These are phyloP conservation scores for Backusella mclennaniae DNA, from an alignment of 192 early-diverging fungal species.

Conservation along the genomic window DNA sequence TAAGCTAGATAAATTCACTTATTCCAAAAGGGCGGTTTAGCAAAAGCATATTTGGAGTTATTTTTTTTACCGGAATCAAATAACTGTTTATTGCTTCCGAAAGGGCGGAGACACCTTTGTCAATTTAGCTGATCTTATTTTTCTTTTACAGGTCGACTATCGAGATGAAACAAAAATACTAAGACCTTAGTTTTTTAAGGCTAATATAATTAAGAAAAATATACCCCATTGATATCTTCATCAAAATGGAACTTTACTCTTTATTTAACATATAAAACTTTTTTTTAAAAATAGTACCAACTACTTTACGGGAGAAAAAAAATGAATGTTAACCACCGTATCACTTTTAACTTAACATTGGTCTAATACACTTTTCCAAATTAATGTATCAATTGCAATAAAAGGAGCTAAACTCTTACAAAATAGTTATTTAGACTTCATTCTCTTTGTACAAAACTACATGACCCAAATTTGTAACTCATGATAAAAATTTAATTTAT, in stretches of 20 bases:
- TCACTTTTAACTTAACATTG: too few relatives aligned
- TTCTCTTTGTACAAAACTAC: background rate
- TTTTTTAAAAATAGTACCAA: too few relatives aligned
- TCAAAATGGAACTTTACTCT: too few relatives aligned
- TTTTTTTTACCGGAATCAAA: background rate
- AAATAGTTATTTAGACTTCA: background rate
- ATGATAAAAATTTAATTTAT: background rate
- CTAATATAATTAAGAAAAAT: background rate
- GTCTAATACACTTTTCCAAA: too few relatives aligned
- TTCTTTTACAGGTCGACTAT: background rate
- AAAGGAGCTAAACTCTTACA: background rate
- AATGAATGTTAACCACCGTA: too few relatives aligned
- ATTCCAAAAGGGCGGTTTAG: background rate
- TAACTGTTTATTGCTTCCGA: background rate
- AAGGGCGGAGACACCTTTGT: background rate
- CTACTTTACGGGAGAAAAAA: too few relatives aligned
- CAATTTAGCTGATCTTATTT: background rate
- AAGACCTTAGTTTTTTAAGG: background rate
- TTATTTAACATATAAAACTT: too few relatives aligned
- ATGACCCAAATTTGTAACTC: background rate
- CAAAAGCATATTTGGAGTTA: background rate
- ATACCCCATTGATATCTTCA: too few relatives aligned
- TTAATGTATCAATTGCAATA: background rate
- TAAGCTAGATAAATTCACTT: background rate
- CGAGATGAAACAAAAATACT: background rate